These are phyloP conservation scores for Glycyrrhiza uralensis DNA, from an alignment of 306 rosid genomes.

Conservation along the genomic window DNA sequence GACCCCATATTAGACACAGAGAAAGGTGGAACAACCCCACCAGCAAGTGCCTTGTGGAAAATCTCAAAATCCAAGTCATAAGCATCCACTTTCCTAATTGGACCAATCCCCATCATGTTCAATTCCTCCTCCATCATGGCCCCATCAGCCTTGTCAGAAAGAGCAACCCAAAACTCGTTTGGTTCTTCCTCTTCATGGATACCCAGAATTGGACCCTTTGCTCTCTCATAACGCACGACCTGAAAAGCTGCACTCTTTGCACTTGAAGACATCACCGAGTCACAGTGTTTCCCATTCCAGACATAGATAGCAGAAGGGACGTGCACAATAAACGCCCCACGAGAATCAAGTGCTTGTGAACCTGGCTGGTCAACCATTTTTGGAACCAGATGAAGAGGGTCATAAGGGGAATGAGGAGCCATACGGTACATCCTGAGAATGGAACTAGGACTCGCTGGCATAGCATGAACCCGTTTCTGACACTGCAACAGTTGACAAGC, in stretches of 20 bases:
- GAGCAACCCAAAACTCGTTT: slow-evolving; percentile 67
- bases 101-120: slow-evolving; percentile 30
- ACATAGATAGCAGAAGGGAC: slow-evolving; percentile 80
- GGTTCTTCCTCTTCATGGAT: slow-evolving; percentile 77
- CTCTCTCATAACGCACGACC: slow-evolving; percentile 77
- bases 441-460: slow-evolving; percentile 84
- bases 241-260: slow-evolving; percentile 69
- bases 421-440: slow-evolving; percentile 80
- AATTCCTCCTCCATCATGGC: too few species aligned
- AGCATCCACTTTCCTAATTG: slow-evolving; percentile 59
- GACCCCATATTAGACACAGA: slow-evolving; percentile 54
- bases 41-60: slow-evolving; percentile 76
- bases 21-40: slow-evolving; percentile 90
- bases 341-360: slow-evolving; percentile 76
- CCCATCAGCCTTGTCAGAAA: slow-evolving; percentile 43
- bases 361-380: slow-evolving; percentile 62
- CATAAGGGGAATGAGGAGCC: slow-evolving; percentile 93
- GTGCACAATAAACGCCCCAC: slow-evolving; percentile 86
- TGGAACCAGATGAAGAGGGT: slow-evolving; percentile 90
- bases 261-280: slow-evolving; percentile 46
- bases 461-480: slow-evolving; percentile 88
- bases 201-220: slow-evolving; percentile 48
- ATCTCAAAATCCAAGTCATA: slow-evolving; percentile 80
- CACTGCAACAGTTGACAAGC: slow-evolving; percentile 91
- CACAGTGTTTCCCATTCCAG: slow-evolving; percentile 68